Evolutionary conservation across 208 protist species (phyloP), one percentile per base, ranked within the genome.

Genomic region (Trichomonas tenax): DNA sequence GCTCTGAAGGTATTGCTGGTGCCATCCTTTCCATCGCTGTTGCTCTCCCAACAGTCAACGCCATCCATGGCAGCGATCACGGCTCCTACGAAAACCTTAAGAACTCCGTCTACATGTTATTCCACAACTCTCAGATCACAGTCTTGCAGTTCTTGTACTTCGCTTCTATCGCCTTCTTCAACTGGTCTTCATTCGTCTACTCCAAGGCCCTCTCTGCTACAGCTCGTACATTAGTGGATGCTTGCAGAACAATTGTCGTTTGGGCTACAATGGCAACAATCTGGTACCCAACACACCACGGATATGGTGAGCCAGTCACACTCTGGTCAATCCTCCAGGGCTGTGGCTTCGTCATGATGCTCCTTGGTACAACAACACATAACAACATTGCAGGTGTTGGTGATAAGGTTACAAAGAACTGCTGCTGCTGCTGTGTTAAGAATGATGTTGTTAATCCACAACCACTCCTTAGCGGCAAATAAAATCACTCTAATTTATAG

Each of bases 111-210:
- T 93, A 93, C 15, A 93, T 93, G 86, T 11, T 51, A 26, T 48
- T 93, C 44, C 86, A 93, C 45, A 93, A 93, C n/a, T 34, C 4
- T 15, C 44, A 40, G 36, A 93, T 93, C 15, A 34, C 26, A 0
- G 40, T 0, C 45, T 21, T 93, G 0, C 86, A 93, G 51, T 58
- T 93, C 86, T 44, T 93, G n/a, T 58, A 48, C 23, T 58, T 93
- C 86, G 38, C 51, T 93, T 93, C 86, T 0, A 93, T 93, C 45
- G 40, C 86, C 6, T 93, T 93, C 44, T 93, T 93, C 44, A 93
- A 93, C 86, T 93, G 86, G 86, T 93, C 26, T 9, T 44, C n/a
- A 8, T 93, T 93, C n/a, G 86, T 93, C 6, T 93, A 93, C n/a
- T 93, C 44, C 15, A 48, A 51, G 26, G 15, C 40, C 38, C 44